phyloP scores from a whole-genome alignment of 352 stramenopile genomes.

The Elongisporangium anandrum region DNA sequence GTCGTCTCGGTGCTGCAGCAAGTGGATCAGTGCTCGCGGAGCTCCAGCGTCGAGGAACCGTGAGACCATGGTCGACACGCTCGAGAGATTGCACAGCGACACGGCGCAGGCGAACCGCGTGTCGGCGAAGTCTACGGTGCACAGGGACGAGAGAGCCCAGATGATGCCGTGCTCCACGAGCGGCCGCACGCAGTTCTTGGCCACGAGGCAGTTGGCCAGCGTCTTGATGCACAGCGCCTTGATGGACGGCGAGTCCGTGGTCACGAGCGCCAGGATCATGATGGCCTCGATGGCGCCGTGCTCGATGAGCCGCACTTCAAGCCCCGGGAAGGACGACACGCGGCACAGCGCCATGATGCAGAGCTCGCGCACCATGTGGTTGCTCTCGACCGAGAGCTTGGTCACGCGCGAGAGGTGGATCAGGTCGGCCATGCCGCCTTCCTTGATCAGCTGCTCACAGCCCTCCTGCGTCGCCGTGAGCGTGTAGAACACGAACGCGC shows the following conservation, averaged over 20 bases:
- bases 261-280: conserved; percentile 70
- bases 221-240: conserved; percentile 73
- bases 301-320: conserved; percentile 64
- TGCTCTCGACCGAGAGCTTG: conserved; percentile 27
- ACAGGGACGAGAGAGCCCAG: conserved; percentile 69
- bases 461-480: conserved; percentile 63
- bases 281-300: conserved; percentile 65
- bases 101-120: conserved; percentile 56
- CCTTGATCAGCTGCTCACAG: conserved; percentile 69
- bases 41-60: conserved; percentile 69
- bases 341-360: conserved; percentile 68
- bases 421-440: conserved; percentile 60
- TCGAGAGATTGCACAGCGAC: conserved; percentile 75
- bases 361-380: conserved; percentile 54
- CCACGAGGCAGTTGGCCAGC: conserved; percentile 69
- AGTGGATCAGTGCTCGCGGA: conserved; percentile 50
- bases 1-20: conserved; percentile 43
- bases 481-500: conserved; percentile 59
- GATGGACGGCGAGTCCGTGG: conserved; percentile 54
- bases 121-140: conserved; percentile 47
- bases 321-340: conserved; percentile 54
- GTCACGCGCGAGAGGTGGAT: conserved; percentile 54
- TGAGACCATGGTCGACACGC: conserved; percentile 43
- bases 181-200: conserved; percentile 55
- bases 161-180: conserved; percentile 74